Evolutionary conservation across 345 rosid species (phyloP), one percentile per base, ranked within the genome.

Genomic region (Eutrema heterophyllum): DNA sequence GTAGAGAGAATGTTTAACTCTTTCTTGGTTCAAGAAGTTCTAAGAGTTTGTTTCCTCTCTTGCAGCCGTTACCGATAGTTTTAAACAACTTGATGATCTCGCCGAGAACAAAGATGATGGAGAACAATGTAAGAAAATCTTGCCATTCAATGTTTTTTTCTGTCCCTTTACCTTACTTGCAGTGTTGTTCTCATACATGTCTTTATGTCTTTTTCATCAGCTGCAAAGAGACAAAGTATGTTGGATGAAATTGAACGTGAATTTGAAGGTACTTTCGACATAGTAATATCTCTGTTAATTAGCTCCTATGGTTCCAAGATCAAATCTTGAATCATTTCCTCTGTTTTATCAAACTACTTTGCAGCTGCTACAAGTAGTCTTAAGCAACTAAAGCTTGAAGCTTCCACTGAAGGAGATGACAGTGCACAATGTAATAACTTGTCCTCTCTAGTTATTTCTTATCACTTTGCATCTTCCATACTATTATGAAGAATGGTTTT

Each of bases 201-300:
- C 12, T 71, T 40, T 13, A 21, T 56, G 40, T 77, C 26, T 70
- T 64, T 68, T 43, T 50, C 51, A 35, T 52, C 50, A 77, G 80
- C 72, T 77, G 77, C 76, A 40, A 71, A 26, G 64, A 71, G 76
- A 33, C 62, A 77, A 58, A 77, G 72, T 51, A 65, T 77, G 80
- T 58, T 77, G 44, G 80, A 77, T 49, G 77, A 77, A 50, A 71
- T 77, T 48, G 80, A 77, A 32, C 80, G 76, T 56, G 80, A 77
- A 51, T 77, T 71, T 15, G 80, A 71, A 77, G 80, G 80, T 77
- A 50, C 5, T 44, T 41, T 44, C 2, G 7, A 51, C 33, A 43
- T 9, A 27, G n/a, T 27, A 5, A 0, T 30, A n/a, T 60, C 8
- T 0, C 5, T 30, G 7, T 24, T 41, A 13, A 32, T 62, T n/a